These are phyloP conservation scores for Sporobolus alterniflorus DNA, from an alignment of 202 grass and related monocot genomes.

Conservation along the genomic window DNA sequence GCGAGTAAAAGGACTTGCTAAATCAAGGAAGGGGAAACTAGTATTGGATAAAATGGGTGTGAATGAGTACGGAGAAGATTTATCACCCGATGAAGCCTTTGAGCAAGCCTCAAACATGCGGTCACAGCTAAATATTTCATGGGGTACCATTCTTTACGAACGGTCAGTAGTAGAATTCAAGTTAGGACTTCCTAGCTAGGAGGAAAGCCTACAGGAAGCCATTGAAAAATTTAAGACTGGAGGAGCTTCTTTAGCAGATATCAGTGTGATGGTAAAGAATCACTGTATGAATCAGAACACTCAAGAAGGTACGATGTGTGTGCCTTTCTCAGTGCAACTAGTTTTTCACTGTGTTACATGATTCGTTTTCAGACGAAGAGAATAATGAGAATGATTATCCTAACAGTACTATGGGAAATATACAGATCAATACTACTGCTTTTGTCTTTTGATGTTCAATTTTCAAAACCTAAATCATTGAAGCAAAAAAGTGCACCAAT, in stretches of 20 bases:
- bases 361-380: neutral
- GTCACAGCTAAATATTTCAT: slow-evolving; percentile 85
- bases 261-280: slow-evolving; percentile 79
- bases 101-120: slow-evolving; percentile 71
- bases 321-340: neutral
- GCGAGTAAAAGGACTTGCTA: slow-evolving; percentile 56
- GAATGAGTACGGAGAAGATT: slow-evolving; percentile 46
- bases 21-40: slow-evolving; percentile 56
- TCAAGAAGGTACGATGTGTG: slow-evolving; percentile 65
- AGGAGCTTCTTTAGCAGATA: slow-evolving; percentile 66
- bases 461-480: neutral
- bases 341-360: neutral
- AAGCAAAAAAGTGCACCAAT: neutral
- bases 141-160: slow-evolving; percentile 91
- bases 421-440: neutral
- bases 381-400: too few relatives aligned
- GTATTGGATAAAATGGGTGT: slow-evolving; percentile 57
- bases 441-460: neutral
- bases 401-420: neutral
- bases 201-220: slow-evolving; percentile 68
- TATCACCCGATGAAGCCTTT: slow-evolving; percentile 71
- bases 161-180: slow-evolving; percentile 83
- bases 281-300: slow-evolving; percentile 74
- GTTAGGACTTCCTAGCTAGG: slow-evolving; percentile 69
- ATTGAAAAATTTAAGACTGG: slow-evolving; percentile 87